Conservation (phyloP, 441 rosid species). For the Heliophila coronopifolia region DNA sequence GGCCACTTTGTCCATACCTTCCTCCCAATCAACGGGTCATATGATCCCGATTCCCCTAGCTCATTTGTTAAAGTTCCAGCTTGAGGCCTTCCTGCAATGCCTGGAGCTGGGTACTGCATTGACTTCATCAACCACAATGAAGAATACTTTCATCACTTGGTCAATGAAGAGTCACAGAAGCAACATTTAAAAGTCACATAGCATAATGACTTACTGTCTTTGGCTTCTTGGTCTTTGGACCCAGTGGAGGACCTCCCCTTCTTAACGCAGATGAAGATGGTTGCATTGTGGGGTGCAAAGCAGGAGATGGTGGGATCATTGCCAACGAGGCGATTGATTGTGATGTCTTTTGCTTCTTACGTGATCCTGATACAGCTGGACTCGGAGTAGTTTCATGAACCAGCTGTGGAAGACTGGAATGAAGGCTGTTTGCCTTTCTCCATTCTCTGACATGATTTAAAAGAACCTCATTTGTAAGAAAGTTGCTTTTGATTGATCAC, state of each 20-base stretch:
- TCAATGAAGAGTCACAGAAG: constrained; percentile 2
- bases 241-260: constrained; percentile 70
- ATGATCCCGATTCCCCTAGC: constrained; percentile 52
- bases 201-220: constrained; percentile 63
- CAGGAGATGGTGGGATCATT: constrained; percentile 78
- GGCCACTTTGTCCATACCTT: constrained; percentile 99
- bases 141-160: constrained; percentile 4
- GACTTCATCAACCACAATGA: constrained; percentile 39
- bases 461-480: constrained; percentile 9
- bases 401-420: constrained; percentile 64
- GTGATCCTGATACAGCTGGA: constrained; percentile 91
- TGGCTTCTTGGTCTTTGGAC: constrained; percentile 71
- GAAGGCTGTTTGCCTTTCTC: constrained; percentile 72
- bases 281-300: constrained; percentile 67
- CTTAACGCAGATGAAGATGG: constrained; percentile 73
- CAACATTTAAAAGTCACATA: neutral
- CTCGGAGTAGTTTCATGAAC: constrained; percentile 73
- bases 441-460: constrained; percentile 59
- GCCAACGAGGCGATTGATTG: constrained; percentile 78
- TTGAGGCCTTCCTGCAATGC: constrained; percentile 59
- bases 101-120: constrained; percentile 55
- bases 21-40: constrained; percentile 69
- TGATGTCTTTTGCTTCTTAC: constrained; percentile 84
- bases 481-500: neutral
- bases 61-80: constrained; percentile 50